These are phyloP conservation scores for Breviolum minutum DNA, from an alignment of 73 alveolate genomes.

Conservation along the genomic window DNA sequence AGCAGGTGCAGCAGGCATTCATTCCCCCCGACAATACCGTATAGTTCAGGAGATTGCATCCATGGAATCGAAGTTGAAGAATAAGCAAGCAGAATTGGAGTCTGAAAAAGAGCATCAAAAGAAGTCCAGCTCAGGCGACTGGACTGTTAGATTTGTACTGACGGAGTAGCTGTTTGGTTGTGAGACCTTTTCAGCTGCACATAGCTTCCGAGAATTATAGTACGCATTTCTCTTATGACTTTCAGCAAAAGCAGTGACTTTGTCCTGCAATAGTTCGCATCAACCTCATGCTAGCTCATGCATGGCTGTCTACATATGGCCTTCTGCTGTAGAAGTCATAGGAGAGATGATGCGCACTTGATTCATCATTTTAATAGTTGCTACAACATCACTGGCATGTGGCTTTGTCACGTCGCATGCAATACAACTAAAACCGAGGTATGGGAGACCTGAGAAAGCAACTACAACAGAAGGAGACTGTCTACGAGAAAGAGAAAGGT, in stretches of 20 bases:
- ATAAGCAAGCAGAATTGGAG: conserved; percentile 68
- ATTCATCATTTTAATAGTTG: no score
- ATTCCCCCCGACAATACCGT: neutral
- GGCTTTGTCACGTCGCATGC: no score
- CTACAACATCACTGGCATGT: no score
- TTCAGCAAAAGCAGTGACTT: no score
- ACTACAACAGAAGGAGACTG: conserved; percentile 35
- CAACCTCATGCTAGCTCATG: no score
- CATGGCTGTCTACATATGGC: no score
- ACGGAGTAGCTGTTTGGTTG: neutral
- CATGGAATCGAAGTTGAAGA: conserved; percentile 92
- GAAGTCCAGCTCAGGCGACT: conserved; percentile 80
- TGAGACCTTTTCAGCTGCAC: neutral
- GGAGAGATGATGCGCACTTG: no score
- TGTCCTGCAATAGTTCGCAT: no score
- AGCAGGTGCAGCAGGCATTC: neutral
- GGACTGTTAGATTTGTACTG: neutral
- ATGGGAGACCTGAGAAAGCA: conserved; percentile 88
- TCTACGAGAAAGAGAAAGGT: conserved; percentile 45
- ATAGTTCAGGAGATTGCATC: conserved; percentile 71
- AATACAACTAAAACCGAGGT: neutral
- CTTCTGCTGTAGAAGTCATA: no score
- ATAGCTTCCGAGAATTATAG: no score
- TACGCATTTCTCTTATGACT: no score
- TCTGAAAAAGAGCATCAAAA: conserved; percentile 73